Base-by-base conservation (phyloP, 1,284 basidiomycete species). In the Spongiforma sp. region DNA sequence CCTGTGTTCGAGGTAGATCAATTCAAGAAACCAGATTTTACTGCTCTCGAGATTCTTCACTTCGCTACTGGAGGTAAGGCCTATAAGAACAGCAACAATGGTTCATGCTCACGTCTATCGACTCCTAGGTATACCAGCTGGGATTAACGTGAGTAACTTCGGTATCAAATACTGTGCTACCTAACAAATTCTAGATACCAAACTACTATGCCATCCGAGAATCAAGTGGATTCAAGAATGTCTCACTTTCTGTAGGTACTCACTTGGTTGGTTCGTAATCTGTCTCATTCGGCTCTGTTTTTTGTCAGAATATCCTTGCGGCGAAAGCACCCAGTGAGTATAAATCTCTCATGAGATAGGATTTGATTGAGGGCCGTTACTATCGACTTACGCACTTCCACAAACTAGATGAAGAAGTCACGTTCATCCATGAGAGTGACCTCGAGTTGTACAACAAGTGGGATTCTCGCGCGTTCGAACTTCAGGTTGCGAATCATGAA, bases 401-500 rank as follows among this genome's bases (percentile, higher is more conserved):
- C 57, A 34, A 33, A 59, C 30, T 67, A 92, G 90, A 89, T 62
- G 90, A 94, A 74, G 86, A 89, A 71, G 76, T 93, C 32, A 93
- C 93, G 0, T 94, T 95, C 76, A 85, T 94, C 62, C 89, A 92
- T 60, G 90, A 91, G 15, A 87, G 89, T 64, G 93, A 88, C 70
- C 80, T 86, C 17, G 84, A 82, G 4, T 78, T 93, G 11, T 94
- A 91, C 79, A 89, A 91, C 67, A 80, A 83, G 36, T 94, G 91
- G 92, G 90, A 93, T 67, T 84, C 81, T 53, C 83, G 85, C 21
- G 87, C 92, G 0, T 94, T 94, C 68, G 93, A 94, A 68, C 81
- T 95, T 0, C 93, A 94, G 70, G 93, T 95, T 15, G 93, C 93
- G 15, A 94, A 93, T 73, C 93, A 95, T 72, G 93, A 94, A 69